These are phyloP conservation scores for Pilobolus umbonatus DNA, from an alignment of 192 early-diverging fungal species.

Conservation along the genomic window DNA sequence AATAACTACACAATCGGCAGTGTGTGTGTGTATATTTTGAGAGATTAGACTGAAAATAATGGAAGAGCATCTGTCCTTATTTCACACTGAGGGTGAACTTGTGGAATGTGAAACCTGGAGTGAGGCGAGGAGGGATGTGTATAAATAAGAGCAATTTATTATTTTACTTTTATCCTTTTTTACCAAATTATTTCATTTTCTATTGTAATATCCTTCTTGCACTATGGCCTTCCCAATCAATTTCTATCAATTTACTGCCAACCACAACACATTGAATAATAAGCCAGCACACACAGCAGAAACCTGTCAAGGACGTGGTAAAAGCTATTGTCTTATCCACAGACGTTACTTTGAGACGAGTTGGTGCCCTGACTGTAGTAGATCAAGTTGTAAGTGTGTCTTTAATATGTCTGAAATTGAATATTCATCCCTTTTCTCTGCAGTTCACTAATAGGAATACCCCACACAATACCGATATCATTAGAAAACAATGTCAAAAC, in stretches of 20 bases:
- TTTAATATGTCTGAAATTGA: no score
- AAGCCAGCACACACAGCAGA: not conserved
- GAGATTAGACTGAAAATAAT: no score
- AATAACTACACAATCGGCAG: no score
- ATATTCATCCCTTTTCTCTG: no score
- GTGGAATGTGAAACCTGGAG: not conserved
- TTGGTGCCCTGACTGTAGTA: constrained; percentile 31
- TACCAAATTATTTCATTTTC: not conserved
- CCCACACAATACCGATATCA: no score
- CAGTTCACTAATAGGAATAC: no score
- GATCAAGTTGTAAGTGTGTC: constrained; percentile 18
- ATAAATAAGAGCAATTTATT: not conserved
- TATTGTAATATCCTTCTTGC: not conserved
- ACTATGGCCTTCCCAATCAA: not conserved
- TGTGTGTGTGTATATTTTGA: no score
- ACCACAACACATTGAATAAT: constrained; percentile 2
- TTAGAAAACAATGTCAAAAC: no score
- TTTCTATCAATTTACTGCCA: constrained; percentile 6
- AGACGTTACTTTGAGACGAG: constrained; percentile 33
- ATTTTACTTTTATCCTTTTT: not conserved
- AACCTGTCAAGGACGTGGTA: constrained; percentile 17
- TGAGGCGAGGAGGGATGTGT: not conserved
- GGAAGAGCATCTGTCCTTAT: no score
- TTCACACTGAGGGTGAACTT: not conserved
- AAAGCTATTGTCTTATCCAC: constrained; percentile 32